phyloP scores from a whole-genome alignment of 345 rosid genomes.

The Lepidium africanum region DNA sequence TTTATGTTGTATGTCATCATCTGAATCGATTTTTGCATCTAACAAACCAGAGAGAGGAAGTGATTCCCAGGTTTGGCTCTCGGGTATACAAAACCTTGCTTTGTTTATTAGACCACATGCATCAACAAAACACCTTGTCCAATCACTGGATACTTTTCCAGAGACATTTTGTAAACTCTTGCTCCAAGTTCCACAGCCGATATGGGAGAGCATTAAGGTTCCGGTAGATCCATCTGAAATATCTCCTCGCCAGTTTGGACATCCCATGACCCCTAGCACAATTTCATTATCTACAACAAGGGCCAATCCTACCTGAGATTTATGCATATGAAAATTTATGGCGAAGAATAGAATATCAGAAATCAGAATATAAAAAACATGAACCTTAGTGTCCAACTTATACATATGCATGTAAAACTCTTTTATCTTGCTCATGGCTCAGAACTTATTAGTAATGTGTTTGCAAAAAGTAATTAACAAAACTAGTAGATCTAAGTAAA shows the following conservation, averaged over 20 bases:
- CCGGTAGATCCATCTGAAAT: constrained; percentile 32
- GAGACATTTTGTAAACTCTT: constrained; percentile 33
- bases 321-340: constrained; percentile 8
- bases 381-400: neutral
- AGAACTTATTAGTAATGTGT: neutral
- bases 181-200: constrained; percentile 81
- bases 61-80: constrained; percentile 75
- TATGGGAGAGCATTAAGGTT: constrained; percentile 61
- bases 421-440: neutral
- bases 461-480: neutral
- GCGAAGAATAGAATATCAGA: constrained; percentile 1
- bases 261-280: constrained; percentile 78
- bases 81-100: constrained; percentile 69
- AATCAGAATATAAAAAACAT: neutral
- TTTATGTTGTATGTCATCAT: constrained; percentile 31
- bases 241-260: constrained; percentile 72
- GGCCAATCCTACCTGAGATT: constrained; percentile 78
- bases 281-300: constrained; percentile 80
- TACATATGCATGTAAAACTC: neutral
- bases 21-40: constrained; percentile 34
- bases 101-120: constrained; percentile 30
- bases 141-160: constrained; percentile 31
- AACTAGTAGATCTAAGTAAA: neutral
- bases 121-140: constrained; percentile 79
- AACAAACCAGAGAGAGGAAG: constrained; percentile 52